Conservation (phyloP, 176 grass and related monocot species). For the Bonia amplexicaulis region DNA sequence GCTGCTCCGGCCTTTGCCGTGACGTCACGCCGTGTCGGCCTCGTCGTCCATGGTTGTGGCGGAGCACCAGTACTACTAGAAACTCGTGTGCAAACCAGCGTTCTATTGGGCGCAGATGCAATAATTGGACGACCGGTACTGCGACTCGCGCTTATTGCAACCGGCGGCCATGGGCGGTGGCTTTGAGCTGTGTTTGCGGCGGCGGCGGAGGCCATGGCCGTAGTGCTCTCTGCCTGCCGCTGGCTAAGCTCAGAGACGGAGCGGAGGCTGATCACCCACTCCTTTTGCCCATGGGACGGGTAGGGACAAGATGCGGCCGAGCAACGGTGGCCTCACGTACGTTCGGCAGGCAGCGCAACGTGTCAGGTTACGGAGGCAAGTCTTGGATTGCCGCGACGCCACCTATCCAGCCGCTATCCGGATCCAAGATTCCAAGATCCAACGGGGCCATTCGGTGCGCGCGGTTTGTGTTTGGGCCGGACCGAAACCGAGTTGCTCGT, state of each 20-base stretch:
- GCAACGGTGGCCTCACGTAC: conserved; percentile 3
- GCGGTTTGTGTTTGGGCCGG: too few relatives aligned
- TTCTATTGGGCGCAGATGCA: not conserved
- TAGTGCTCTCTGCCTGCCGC: not conserved
- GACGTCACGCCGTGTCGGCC: not conserved
- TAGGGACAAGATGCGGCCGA: not conserved
- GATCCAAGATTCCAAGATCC: too few relatives aligned
- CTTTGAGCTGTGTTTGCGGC: not conserved
- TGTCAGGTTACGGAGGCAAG: not conserved
- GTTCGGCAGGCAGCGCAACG: not conserved
- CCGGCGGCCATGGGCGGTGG: not conserved
- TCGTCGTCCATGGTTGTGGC: not conserved
- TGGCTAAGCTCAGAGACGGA: not conserved
- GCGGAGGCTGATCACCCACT: not conserved
- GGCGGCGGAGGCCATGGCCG: conserved; percentile 1
- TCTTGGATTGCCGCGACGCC: not conserved
- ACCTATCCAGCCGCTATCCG: not conserved
- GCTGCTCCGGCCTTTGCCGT: conserved; percentile 16
- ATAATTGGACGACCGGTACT: not conserved
- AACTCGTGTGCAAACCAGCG: not conserved
- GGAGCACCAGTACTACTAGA: not conserved
- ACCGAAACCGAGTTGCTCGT: too few relatives aligned
- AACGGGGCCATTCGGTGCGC: too few relatives aligned
- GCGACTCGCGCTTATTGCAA: not conserved
- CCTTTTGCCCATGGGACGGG: not conserved